A percentile compares a stretch with the other conserved stretches of the same genome.
Evolutionary conservation across 1,284 basidiomycete genomes (phyloP).

Genomic region (Irpex sp.): DNA sequence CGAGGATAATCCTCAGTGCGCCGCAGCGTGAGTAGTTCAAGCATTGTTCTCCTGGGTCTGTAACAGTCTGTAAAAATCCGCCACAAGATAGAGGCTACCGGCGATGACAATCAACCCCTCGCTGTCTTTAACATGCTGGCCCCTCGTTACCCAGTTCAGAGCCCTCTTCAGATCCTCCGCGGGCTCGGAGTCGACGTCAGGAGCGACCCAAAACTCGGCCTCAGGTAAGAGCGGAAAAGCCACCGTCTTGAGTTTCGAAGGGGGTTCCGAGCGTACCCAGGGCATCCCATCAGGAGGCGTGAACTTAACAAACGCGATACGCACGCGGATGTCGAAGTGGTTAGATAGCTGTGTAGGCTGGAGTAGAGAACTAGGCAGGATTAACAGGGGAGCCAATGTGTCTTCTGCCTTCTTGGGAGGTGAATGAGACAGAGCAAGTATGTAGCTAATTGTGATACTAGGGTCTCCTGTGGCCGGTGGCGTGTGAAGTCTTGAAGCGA

Average conservation of each 20-base stretch:
- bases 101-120: conserved; percentile 63
- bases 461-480: conserved; percentile 10
- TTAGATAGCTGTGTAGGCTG: conserved; percentile 15
- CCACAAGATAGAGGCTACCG: conserved; percentile 90
- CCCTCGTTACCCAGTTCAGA: conserved; percentile 20
- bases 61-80: conserved; percentile 76
- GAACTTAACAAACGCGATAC: conserved; percentile 58
- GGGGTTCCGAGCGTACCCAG: conserved; percentile 72
- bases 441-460: conserved; percentile 51
- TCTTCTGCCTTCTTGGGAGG: conserved; percentile 75
- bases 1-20: no score
- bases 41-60: background rate
- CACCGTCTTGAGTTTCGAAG: conserved; percentile 42
- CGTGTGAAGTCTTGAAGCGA: conserved; percentile 14
- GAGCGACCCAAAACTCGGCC: conserved; percentile 38
- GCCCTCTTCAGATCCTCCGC: conserved; percentile 14
- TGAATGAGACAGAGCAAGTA: conserved; percentile 77
- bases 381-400: conserved; percentile 65
- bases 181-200: conserved; percentile 23
- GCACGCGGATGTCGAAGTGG: conserved; percentile 23
- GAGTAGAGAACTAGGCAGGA: conserved; percentile 9
- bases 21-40: no score
- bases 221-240: conserved; percentile 39
- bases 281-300: conserved; percentile 86
- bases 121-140: conserved; percentile 19